Evolutionary conservation across 768 basidiomycete species (phyloP).

Genomic region (Tylopilus sp.): DNA sequence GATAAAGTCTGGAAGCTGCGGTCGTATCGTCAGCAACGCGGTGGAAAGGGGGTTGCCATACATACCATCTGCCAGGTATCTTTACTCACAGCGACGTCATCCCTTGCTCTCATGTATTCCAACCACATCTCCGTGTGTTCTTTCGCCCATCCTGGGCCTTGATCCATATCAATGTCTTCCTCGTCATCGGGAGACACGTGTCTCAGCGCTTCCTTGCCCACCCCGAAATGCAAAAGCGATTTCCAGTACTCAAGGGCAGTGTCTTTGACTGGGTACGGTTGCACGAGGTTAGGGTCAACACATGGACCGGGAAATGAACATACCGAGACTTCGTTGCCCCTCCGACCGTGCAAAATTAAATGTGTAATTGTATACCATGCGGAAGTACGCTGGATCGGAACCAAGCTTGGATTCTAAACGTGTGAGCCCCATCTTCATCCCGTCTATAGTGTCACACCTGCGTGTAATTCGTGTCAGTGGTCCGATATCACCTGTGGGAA

Average conservation of each 20-base stretch:
- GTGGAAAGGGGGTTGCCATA: conserved; percentile 5
- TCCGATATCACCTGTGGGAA: not conserved
- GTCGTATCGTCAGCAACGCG: conserved; percentile 5
- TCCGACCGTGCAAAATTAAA: conserved; percentile 76
- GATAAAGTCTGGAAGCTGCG: conserved; percentile 76
- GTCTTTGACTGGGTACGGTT: conserved; percentile 48
- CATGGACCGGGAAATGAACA: conserved; percentile 21
- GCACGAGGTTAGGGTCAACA: conserved; percentile 1
- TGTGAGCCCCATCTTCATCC: conserved; percentile 55
- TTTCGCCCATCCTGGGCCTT: conserved; percentile 55
- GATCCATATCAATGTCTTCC: conserved; percentile 42
- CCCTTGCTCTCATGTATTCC: conserved; percentile 63
- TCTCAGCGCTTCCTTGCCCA: conserved; percentile 61
- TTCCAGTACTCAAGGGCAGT: conserved; percentile 75
- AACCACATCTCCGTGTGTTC: conserved; percentile 73
- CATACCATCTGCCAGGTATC: conserved; percentile 87
- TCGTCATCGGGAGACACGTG: conserved; percentile 42
- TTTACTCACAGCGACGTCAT: conserved; percentile 76
- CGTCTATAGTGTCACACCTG: conserved; percentile 63
- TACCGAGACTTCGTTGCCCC: conserved; percentile 79
- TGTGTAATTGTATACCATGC: conserved; percentile 72
- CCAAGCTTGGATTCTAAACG: conserved; percentile 57
- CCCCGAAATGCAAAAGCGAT: conserved; percentile 70
- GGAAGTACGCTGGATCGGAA: conserved; percentile 68
- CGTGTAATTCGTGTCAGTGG: not conserved